A percentile compares a stretch with the other conserved stretches of the same genome.
Conservation (phyloP, 768 basidiomycete species). For the Xerocomellus intermedius region DNA sequence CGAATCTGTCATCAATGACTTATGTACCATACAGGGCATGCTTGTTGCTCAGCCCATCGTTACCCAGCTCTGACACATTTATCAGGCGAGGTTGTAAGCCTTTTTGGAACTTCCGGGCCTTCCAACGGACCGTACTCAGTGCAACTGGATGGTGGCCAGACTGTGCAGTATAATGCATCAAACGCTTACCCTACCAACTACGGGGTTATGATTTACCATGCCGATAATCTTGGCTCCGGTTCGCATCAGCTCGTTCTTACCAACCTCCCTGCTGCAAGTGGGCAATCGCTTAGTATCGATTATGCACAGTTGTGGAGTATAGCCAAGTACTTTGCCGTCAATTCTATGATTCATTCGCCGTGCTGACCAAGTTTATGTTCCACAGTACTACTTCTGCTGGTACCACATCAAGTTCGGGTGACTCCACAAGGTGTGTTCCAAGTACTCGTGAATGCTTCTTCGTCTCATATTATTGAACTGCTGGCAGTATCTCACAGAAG, state of each 20-base stretch:
- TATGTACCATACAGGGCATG: constrained; percentile 21
- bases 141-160: constrained; percentile 36
- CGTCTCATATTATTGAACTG: too few species aligned
- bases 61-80: background rate
- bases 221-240: constrained; percentile 40
- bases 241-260: constrained; percentile 35
- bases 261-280: constrained; percentile 26
- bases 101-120: constrained; percentile 45
- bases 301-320: constrained; percentile 30
- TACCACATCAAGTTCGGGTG: background rate
- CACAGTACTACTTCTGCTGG: background rate
- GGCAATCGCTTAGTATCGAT: constrained; percentile 31
- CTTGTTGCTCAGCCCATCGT: background rate
- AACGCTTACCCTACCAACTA: constrained; percentile 19
- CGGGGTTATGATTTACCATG: constrained; percentile 34
- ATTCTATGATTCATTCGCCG: background rate
- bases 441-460: too few species aligned
- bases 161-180: constrained; percentile 20
- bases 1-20: constrained; percentile 1
- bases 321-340: constrained; percentile 14
- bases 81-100: constrained; percentile 42
- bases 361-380: background rate
- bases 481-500: background rate
- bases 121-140: constrained; percentile 35
- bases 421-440: constrained; percentile 1